Evolutionary conservation across 1,284 basidiomycete species (phyloP).

Genomic region (Melampsora occidentalis): DNA sequence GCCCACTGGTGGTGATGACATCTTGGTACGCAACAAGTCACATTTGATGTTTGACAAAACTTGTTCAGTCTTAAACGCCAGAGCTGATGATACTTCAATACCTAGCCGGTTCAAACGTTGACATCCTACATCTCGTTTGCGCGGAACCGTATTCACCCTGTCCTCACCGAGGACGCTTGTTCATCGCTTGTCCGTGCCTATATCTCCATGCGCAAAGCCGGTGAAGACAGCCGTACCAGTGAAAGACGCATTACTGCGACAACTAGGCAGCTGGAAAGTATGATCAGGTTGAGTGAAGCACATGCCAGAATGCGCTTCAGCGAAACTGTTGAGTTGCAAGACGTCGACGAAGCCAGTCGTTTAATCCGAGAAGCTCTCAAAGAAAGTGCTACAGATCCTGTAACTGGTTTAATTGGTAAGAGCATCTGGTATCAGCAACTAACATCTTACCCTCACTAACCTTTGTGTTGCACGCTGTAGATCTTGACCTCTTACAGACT

Average conservation of each 20-base stretch:
- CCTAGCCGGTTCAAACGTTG: conserved; percentile 78
- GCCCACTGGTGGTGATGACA: conserved; percentile 66
- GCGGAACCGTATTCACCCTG: conserved; percentile 79
- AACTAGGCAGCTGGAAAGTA: conserved; percentile 91
- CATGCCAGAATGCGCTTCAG: conserved; percentile 94
- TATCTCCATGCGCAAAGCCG: conserved; percentile 88
- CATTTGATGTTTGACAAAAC: background rate
- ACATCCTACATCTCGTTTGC: conserved; percentile 94
- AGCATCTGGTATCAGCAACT: background rate
- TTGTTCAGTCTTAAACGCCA: background rate
- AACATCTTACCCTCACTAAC: background rate
- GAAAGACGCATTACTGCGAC: conserved; percentile 97
- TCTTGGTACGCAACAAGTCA: conserved; percentile 63
- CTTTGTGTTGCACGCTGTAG: conserved; percentile 63
- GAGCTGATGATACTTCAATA: background rate
- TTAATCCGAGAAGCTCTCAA: conserved; percentile 94
- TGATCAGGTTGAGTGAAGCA: conserved; percentile 96
- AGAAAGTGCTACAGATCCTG: conserved; percentile 60
- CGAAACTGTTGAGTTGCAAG: conserved; percentile 73
- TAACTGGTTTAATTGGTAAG: conserved; percentile 58
- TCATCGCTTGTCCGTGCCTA: conserved; percentile 82
- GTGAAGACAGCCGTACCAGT: conserved; percentile 76
- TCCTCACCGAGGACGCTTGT: conserved; percentile 81
- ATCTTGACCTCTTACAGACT: conserved; percentile 92
- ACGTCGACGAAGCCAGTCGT: conserved; percentile 85